phyloP scores from a whole-genome alignment of 2,329 filamentous ascomycete genomes.

The Phoma herbarum region DNA sequence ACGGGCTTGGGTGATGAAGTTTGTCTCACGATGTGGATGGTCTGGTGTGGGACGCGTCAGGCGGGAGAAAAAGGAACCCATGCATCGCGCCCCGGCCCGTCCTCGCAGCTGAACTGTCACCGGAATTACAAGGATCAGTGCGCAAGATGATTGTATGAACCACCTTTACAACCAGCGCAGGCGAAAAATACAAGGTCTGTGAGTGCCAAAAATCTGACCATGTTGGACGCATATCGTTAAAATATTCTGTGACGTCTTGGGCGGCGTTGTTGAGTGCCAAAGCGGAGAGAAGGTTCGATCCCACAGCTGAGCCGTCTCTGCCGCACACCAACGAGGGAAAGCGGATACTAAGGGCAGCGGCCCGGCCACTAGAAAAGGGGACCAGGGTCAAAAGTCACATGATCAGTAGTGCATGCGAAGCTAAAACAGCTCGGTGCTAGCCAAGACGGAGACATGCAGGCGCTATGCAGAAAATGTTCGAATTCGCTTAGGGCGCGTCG shows the following conservation, averaged over 20 bases:
- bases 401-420: constrained; percentile 33
- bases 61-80: constrained; percentile 38
- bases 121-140: constrained; percentile 37
- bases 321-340: constrained; percentile 22
- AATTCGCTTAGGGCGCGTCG: constrained; percentile 29
- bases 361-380: constrained; percentile 32
- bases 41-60: constrained; percentile 35
- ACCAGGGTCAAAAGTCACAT: constrained; percentile 32
- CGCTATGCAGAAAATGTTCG: constrained; percentile 31
- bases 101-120: constrained; percentile 42
- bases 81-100: constrained; percentile 48
- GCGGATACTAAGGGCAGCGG: constrained; percentile 33
- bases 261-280: constrained; percentile 6
- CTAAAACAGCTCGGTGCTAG: constrained; percentile 18
- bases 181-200: too few relatives aligned
- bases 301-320: constrained; percentile 21
- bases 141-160: constrained; percentile 19
- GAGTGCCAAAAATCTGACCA: background rate
- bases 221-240: background rate
- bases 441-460: constrained; percentile 27
- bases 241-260: background rate
- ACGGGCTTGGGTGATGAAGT: constrained; percentile 23
- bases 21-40: constrained; percentile 14
- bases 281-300: constrained; percentile 13
- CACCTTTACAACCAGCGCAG: background rate